phyloP scores from a whole-genome alignment of 2,329 filamentous ascomycete species.

The Paradendryphiella salina region DNA sequence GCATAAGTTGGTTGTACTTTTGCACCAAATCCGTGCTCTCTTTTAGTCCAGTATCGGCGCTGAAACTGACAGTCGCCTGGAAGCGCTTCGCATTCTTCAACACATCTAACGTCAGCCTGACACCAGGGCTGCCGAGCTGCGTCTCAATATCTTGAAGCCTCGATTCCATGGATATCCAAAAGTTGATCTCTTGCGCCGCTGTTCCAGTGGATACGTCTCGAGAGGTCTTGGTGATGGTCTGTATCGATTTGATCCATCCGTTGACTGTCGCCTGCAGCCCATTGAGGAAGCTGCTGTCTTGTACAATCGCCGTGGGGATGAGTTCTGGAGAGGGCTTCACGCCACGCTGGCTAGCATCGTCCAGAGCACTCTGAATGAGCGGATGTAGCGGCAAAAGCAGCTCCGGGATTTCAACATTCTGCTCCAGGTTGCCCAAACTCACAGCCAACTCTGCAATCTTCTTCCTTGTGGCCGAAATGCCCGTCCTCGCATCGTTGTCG shows the following conservation, averaged over 20 bases:
- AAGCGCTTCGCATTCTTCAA: slow-evolving; percentile 97
- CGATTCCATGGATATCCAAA: slow-evolving; percentile 97
- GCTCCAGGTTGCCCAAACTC: slow-evolving; percentile 86
- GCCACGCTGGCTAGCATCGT: slow-evolving; percentile 70
- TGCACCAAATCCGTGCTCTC: slow-evolving; percentile 95
- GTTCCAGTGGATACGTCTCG: slow-evolving; percentile 77
- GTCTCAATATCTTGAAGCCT: slow-evolving; percentile 88
- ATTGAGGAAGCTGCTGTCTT: slow-evolving; percentile 91
- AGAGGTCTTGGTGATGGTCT: slow-evolving; percentile 91
- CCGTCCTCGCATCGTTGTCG: slow-evolving; percentile 88
- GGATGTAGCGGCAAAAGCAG: slow-evolving; percentile 85
- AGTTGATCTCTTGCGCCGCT: slow-evolving; percentile 97
- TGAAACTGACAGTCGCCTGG: slow-evolving; percentile 95
- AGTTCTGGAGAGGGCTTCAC: slow-evolving; percentile 75
- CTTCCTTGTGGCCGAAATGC: slow-evolving; percentile 96
- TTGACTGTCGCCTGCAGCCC: slow-evolving; percentile 92
- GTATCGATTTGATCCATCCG: slow-evolving; percentile 98
- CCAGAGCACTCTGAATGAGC: slow-evolving; percentile 80
- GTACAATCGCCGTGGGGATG: slow-evolving; percentile 73
- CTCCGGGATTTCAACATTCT: slow-evolving; percentile 97
- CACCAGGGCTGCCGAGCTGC: slow-evolving; percentile 85
- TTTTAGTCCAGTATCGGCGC: slow-evolving; percentile 91
- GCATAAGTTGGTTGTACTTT: slow-evolving; percentile 98
- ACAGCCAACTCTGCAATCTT: slow-evolving; percentile 92
- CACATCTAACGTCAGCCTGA: slow-evolving; percentile 88